Conservation (phyloP, 1,284 basidiomycete genomes). For the Ustilago hordei region DNA sequence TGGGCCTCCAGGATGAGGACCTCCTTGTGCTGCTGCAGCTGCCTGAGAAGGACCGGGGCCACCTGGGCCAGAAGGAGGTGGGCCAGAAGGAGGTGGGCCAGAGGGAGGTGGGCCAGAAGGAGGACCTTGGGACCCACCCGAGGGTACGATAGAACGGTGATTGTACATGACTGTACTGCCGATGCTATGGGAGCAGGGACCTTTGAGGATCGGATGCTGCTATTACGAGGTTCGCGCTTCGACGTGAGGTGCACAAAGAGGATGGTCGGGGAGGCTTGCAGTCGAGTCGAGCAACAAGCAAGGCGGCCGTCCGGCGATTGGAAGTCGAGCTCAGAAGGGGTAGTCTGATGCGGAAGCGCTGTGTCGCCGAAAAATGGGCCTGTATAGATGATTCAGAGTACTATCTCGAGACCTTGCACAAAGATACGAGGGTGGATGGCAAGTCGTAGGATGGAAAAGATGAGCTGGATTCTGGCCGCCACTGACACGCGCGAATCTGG, state of each 20-base stretch:
- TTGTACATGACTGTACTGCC: conserved; percentile 39
- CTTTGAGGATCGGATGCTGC: no score
- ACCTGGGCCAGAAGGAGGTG: conserved; percentile 24
- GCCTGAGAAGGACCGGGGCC: conserved; percentile 46
- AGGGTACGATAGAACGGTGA: conserved; percentile 51
- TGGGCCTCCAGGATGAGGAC: conserved; percentile 44
- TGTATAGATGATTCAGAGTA: background rate
- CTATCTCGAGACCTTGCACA: background rate
- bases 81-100: conserved; percentile 38
- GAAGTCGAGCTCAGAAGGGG: background rate
- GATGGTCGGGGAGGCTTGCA: conserved; percentile 4
- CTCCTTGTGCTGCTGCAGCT: conserved; percentile 39
- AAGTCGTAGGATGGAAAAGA: background rate
- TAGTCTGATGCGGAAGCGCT: background rate
- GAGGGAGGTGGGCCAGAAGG: conserved; percentile 43
- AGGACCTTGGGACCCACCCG: conserved; percentile 41
- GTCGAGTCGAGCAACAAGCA: background rate
- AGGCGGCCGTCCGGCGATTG: conserved; percentile 1
- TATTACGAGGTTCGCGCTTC: no score
- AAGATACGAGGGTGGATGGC: conserved; percentile 13
- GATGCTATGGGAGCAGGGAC: no score
- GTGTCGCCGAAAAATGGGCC: background rate
- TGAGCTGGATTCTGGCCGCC: conserved; percentile 6
- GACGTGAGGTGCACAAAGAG: background rate
- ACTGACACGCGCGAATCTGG: conserved; percentile 14